These are phyloP conservation scores for Rhazya stricta DNA, from an alignment of 257 asterid species.

Conservation along the genomic window DNA sequence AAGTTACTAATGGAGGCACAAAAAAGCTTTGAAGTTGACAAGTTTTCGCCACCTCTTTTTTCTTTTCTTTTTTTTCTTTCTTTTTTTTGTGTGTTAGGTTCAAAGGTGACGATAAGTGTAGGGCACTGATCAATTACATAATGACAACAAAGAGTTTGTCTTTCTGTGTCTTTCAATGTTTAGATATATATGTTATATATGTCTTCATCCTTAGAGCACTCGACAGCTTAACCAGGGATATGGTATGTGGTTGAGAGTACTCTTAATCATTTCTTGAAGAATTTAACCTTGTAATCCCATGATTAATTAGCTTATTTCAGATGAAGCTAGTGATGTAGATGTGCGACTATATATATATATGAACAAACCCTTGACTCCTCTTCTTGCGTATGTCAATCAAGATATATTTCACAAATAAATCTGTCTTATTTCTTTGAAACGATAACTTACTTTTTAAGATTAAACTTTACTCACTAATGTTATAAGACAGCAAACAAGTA, in stretches of 20 bases:
- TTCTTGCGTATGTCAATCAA: background rate
- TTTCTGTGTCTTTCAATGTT: background rate
- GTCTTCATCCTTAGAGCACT: background rate
- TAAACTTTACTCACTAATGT: too few species aligned
- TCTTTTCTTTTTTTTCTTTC: too few species aligned
- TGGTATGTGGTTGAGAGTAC: slow-evolving; percentile 19
- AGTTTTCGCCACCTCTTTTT: slow-evolving; percentile 39
- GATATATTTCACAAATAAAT: too few species aligned
- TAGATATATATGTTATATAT: background rate
- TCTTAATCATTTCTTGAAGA: slow-evolving; percentile 1
- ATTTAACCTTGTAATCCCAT: background rate
- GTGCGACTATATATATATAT: slow-evolving; percentile 7
- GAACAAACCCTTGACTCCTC: background rate
- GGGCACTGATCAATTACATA: slow-evolving; percentile 16
- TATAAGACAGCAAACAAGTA: too few species aligned
- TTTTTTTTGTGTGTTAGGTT: slow-evolving; percentile 51
- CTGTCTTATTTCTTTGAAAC: too few species aligned
- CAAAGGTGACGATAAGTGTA: slow-evolving; percentile 37
- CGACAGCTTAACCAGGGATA: background rate
- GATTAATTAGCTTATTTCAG: background rate
- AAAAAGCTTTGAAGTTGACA: slow-evolving; percentile 38
- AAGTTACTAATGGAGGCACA: slow-evolving; percentile 37
- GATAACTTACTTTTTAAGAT: too few species aligned
- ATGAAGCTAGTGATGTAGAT: slow-evolving; percentile 13
- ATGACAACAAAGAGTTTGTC: slow-evolving; percentile 26